Conservation (phyloP, 768 basidiomycete species). For the Xerocomus spinulosus region DNA sequence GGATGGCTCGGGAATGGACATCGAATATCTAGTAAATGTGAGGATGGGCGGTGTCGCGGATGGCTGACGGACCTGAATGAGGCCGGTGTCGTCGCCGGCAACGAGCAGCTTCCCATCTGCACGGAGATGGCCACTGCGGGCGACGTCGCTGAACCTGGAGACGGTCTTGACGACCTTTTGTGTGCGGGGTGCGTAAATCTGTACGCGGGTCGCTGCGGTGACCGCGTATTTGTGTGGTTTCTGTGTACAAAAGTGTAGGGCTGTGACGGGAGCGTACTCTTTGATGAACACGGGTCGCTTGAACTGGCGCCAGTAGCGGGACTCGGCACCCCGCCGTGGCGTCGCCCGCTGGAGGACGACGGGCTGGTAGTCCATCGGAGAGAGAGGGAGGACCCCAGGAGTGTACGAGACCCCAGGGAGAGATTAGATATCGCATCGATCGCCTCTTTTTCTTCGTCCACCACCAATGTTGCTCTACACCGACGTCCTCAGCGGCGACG, state of each 20-base stretch:
- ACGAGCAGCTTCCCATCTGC: constrained; percentile 92
- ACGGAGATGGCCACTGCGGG: constrained; percentile 83
- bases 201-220: constrained; percentile 87
- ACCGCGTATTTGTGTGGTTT: constrained; percentile 94
- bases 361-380: constrained; percentile 74
- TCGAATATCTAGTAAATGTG: constrained; percentile 57
- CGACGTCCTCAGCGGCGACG: constrained; percentile 74
- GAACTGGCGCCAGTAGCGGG: constrained; percentile 83
- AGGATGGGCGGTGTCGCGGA: neutral
- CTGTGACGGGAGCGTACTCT: constrained; percentile 94
- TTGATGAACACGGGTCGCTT: constrained; percentile 92
- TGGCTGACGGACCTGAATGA: constrained; percentile 57
- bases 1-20: constrained; percentile 86
- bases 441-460: constrained; percentile 1
- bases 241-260: constrained; percentile 83
- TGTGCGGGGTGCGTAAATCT: constrained; percentile 94
- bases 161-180: constrained; percentile 97
- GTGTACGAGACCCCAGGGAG: constrained; percentile 1
- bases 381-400: constrained; percentile 9
- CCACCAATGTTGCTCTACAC: constrained; percentile 68
- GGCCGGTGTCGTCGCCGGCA: constrained; percentile 91
- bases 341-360: constrained; percentile 58
- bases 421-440: constrained; percentile 16
- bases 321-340: constrained; percentile 65
- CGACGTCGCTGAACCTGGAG: constrained; percentile 94